These are phyloP conservation scores for Sungouiozyma intestinalis DNA, from an alignment of 805 yeast species.

Conservation along the genomic window DNA sequence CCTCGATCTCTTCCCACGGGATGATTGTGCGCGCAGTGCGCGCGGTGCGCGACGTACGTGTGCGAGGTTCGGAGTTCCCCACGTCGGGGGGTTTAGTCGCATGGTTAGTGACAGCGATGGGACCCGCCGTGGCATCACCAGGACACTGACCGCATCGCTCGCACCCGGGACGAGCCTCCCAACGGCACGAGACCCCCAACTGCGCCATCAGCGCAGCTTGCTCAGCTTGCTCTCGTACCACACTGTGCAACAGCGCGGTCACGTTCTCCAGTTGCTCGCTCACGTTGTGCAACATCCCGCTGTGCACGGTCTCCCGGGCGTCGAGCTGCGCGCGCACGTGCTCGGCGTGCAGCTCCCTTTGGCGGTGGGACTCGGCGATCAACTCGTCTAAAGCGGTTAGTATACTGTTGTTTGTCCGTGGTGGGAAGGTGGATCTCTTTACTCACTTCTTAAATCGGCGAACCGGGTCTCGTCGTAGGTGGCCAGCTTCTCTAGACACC, in stretches of 20 bases:
- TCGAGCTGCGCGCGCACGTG: not conserved
- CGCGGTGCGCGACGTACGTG: not conserved
- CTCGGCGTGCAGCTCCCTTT: not conserved
- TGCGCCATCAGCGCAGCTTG: not conserved
- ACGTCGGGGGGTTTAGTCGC: not conserved
- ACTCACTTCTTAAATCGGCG: not conserved
- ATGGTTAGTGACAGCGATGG: no score
- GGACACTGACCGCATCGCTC: no score
- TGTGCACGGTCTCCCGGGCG: not conserved
- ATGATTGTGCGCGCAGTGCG: slow-evolving; percentile 15
- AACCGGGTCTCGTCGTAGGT: slow-evolving; percentile 6
- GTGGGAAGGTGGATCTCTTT: not conserved
- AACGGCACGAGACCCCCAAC: not conserved
- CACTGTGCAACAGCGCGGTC: not conserved
- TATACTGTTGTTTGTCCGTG: no score
- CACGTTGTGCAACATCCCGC: not conserved
- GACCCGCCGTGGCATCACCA: no score
- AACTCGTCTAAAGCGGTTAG: not conserved
- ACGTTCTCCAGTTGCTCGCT: slow-evolving; percentile 1
- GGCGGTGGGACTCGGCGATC: not conserved
- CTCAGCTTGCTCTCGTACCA: not conserved
- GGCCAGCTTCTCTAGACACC: slow-evolving; percentile 1
- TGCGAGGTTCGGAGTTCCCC: not conserved
- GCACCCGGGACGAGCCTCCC: no score
- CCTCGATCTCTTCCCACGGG: slow-evolving; percentile 23